Base-by-base conservation (phyloP, 441 rosid species). In the Gossypium lobatum region DNA sequence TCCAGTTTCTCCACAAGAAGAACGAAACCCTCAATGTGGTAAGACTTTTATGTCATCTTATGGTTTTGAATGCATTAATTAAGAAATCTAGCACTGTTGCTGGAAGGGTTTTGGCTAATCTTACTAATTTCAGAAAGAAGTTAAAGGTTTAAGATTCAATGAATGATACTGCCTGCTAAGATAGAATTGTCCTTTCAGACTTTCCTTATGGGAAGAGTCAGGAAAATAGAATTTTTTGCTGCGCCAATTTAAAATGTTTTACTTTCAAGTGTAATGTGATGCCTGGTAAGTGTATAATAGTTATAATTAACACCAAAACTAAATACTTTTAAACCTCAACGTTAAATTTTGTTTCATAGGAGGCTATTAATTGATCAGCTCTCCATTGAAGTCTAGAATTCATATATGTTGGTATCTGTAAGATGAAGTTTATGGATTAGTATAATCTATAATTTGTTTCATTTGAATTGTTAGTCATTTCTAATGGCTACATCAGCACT, bases 1-100 rank as follows among this genome's bases (percentile, higher is more conserved):
- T 95, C 73, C 99, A 96, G 83, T 96, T 95, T 86, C 98, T 96
- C 80, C 83, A 93, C 84, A 92, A 86, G 85, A 96, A 87, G 91
- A 85, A 88, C 78, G 91, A 96, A 83, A 74, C 83, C 50, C 95
- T 96, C 75, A 91, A 88, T 74, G 86, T 77, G 98, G 99, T 96
- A 89, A 79, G 88, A 64, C 75, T 65, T 70, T 68, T 39, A 16
- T 59, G 34, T 76, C 67, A 76, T 45, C 17, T 68, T 45, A 11
- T 37, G 45, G 21, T 68, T 65, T 34, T 37, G n/a, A 42, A 23
- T 16, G 42, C 34, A 18, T 61, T 46, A 25, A 26, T 52, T 26
- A 68, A 25, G 71, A 67, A 67, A 67, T 28, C 25, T 52, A 68
- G 42, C 45, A 26, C 23, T 9, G 23, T 16, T 3, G 37, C 3